A percentile compares a stretch with the other conserved stretches of the same genome.
phyloP scores from a whole-genome alignment of 257 asterid genomes.

The Capsicum chinense region DNA sequence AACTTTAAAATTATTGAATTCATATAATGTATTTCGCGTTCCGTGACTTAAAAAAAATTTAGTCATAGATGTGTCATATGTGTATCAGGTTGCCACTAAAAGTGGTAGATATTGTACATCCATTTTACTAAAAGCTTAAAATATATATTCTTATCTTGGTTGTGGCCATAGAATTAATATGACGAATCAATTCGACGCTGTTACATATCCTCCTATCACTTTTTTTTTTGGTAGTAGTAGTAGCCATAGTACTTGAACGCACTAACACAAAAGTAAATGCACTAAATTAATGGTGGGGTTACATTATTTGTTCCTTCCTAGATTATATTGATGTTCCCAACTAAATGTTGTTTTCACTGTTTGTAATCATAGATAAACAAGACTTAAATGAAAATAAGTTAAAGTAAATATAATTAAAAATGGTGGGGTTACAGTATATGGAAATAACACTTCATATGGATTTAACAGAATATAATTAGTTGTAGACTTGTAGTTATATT shows the following conservation, averaged over 20 bases:
- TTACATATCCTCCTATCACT: not conserved
- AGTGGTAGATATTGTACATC: not conserved
- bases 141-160: not conserved
- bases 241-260: not conserved
- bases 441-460: not conserved
- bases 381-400: not conserved
- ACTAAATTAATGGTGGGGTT: slow-evolving; percentile 7
- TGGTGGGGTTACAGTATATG: not conserved
- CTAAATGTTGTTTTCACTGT: not conserved
- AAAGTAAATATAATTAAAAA: not conserved
- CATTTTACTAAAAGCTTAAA: too few species aligned
- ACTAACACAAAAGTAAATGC: slow-evolving; percentile 1
- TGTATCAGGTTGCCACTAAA: not conserved
- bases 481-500: slow-evolving; percentile 10
- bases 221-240: not conserved
- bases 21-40: not conserved
- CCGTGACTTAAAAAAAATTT: not conserved
- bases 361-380: not conserved
- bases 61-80: not conserved
- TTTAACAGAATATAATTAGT: not conserved
- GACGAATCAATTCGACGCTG: not conserved
- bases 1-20: not conserved
- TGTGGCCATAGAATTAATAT: not conserved
- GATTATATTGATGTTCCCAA: not conserved
- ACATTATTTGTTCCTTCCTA: slow-evolving; percentile 1